Base-by-base conservation (phyloP, 345 rosid species). In the Boechera stricta region DNA sequence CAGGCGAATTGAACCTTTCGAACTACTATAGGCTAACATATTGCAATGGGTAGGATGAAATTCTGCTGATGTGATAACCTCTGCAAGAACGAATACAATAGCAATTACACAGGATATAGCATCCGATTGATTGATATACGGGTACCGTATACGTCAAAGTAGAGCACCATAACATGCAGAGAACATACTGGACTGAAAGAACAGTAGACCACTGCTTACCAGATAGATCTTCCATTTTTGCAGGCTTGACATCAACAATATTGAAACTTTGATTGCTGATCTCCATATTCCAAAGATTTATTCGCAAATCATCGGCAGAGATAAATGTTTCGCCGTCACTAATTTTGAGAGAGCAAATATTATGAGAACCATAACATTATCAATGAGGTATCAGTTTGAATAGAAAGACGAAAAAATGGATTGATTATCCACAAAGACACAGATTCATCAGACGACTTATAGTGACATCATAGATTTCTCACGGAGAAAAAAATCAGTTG, bases 21-120 rank as follows among this genome's bases (percentile, higher is more conserved):
- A 96, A 88, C 99, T 96, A 89, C 99, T 93, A 81, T 96, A 96
- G 60, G 95, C 99, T 83, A 96, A 82, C 74, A 52, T 86, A 80
- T 94, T 91, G 77, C 98, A 94, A 73, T 91, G 98, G 53, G 82
- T 85, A 75, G 99, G 99, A 77, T 96, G 99, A 80, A 96, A 96
- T 69, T 96, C 98, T 16, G 99, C 99, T 76, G 98, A 93, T 76
- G 99, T 96, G 68, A 95, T 93, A 79, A 96, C 99, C 96, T 96
- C 99, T 96, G 96, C 86, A 72, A 67, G 38, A 68, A 80, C 15
- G 26, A 64, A 82, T 26, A 12, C 1, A 6, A 12, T 39, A 24
- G 32, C 12, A 70, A 21, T 56, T 38, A 71, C 31, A 13, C 44
- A 64, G 10, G 54, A 49, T 38, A 29, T 45, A 55, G 9, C 54